Conservation (phyloP, 257 asterid species). For the Verbena officinalis region DNA sequence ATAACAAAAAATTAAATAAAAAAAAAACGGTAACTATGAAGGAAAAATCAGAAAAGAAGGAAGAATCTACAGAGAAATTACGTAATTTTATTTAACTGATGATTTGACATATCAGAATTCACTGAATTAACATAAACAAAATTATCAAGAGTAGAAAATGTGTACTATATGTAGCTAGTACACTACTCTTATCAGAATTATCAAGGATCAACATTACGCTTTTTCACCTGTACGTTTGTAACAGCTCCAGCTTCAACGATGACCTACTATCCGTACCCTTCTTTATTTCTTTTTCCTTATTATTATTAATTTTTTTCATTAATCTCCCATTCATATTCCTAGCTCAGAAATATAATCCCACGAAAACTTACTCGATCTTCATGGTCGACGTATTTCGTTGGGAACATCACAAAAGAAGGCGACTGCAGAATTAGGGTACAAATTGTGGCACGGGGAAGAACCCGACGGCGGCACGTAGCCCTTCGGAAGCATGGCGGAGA, state of each 20-base stretch:
- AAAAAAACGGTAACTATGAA: neutral
- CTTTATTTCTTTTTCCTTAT: neutral
- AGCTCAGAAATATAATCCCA: no score
- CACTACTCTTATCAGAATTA: no score
- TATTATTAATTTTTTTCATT: no score
- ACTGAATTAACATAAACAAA: neutral
- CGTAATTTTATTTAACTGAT: neutral
- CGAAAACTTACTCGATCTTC: no score
- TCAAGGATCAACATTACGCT: no score
- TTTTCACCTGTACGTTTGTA: neutral
- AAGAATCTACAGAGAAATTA: neutral
- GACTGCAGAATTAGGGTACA: slow-evolving; percentile 55
- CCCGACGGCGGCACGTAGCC: slow-evolving; percentile 86
- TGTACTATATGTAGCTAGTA: no score
- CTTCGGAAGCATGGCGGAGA: slow-evolving; percentile 77
- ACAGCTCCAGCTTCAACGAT: neutral
- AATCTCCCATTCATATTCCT: no score
- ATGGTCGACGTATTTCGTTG: slow-evolving; percentile 29
- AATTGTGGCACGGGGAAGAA: slow-evolving; percentile 74
- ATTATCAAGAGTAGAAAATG: neutral
- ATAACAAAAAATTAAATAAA: neutral
- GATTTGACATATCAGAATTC: neutral
- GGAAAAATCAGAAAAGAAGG: neutral
- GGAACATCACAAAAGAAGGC: slow-evolving; percentile 58
- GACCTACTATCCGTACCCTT: neutral